These are phyloP conservation scores for Bacidia rubella DNA, from an alignment of 495 filamentous ascomycete species.

Conservation along the genomic window DNA sequence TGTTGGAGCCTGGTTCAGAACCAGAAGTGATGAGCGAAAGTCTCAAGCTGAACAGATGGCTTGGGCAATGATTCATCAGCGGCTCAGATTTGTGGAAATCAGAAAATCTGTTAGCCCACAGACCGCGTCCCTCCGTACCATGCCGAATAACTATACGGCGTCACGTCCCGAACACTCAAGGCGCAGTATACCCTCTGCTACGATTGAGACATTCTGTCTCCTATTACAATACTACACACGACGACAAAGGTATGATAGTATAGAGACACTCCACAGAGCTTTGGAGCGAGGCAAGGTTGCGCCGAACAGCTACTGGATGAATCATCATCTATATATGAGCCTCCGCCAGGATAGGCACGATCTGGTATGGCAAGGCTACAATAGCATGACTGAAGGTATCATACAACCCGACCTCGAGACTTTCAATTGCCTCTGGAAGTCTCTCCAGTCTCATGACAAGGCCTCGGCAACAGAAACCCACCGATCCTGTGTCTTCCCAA, in stretches of 20 bases:
- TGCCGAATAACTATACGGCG: too few relatives aligned
- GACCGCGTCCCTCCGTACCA: too few relatives aligned
- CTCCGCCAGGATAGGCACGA: constrained; percentile 38
- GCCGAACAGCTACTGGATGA: constrained; percentile 59
- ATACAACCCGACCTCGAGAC: constrained; percentile 53
- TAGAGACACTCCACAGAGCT: constrained; percentile 42
- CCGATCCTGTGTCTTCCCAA: constrained; percentile 22
- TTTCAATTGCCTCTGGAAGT: constrained; percentile 54
- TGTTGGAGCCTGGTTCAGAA: constrained; percentile 59
- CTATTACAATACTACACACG: constrained; percentile 58
- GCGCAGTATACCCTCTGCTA: constrained; percentile 42
- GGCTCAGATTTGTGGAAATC: constrained; percentile 43
- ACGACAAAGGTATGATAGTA: constrained; percentile 40
- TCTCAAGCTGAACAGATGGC: constrained; percentile 54
- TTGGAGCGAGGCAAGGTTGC: constrained; percentile 45
- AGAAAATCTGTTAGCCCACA: too few relatives aligned
- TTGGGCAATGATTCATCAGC: constrained; percentile 63
- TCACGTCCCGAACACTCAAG: constrained; percentile 25
- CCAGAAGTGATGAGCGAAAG: constrained; percentile 35
- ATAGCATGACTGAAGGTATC: constrained; percentile 27
- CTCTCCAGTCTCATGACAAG: constrained; percentile 35
- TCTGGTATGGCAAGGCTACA: constrained; percentile 43
- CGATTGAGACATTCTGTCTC: constrained; percentile 62
- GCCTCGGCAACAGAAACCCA: constrained; percentile 11
- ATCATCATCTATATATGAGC: constrained; percentile 53